These are phyloP conservation scores for Penicillium rolfsii DNA, from an alignment of 2,329 filamentous ascomycete genomes.

Conservation along the genomic window DNA sequence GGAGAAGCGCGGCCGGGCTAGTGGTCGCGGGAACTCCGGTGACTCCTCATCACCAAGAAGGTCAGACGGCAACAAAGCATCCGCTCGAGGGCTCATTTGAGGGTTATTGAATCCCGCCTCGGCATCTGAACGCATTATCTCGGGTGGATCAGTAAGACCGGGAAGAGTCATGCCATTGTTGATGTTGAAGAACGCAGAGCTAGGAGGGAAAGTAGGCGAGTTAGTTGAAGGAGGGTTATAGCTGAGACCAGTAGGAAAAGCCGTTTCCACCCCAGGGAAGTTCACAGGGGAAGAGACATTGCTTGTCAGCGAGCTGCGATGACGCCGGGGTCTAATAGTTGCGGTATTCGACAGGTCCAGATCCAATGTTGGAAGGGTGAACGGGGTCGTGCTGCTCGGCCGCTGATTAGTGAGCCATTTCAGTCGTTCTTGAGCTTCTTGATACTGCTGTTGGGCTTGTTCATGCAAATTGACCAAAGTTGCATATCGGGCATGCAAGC, in stretches of 20 bases:
- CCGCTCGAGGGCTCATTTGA: conserved; percentile 66
- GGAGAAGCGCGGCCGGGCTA: conserved; percentile 35
- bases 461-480: conserved; percentile 47
- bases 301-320: conserved; percentile 52
- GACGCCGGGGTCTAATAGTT: conserved; percentile 49
- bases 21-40: conserved; percentile 38
- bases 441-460: conserved; percentile 50
- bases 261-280: conserved; percentile 45
- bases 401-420: conserved; percentile 49
- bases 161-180: conserved; percentile 65
- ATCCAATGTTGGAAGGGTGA: conserved; percentile 48
- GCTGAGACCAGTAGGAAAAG: conserved; percentile 46
- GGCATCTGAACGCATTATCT: conserved; percentile 52
- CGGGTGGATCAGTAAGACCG: conserved; percentile 45
- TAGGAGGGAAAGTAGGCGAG: conserved; percentile 57
- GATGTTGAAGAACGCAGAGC: conserved; percentile 63
- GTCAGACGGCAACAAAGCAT: conserved; percentile 63
- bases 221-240: conserved; percentile 55
- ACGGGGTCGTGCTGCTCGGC: conserved; percentile 43
- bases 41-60: conserved; percentile 61
- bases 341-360: conserved; percentile 45
- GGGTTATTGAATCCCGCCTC: conserved; percentile 61
- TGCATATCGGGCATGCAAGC: conserved; percentile 49
- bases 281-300: conserved; percentile 52
- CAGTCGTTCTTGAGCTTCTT: conserved; percentile 51